phyloP scores from a whole-genome alignment of 352 stramenopile genomes.

The Pythium graminicola region DNA sequence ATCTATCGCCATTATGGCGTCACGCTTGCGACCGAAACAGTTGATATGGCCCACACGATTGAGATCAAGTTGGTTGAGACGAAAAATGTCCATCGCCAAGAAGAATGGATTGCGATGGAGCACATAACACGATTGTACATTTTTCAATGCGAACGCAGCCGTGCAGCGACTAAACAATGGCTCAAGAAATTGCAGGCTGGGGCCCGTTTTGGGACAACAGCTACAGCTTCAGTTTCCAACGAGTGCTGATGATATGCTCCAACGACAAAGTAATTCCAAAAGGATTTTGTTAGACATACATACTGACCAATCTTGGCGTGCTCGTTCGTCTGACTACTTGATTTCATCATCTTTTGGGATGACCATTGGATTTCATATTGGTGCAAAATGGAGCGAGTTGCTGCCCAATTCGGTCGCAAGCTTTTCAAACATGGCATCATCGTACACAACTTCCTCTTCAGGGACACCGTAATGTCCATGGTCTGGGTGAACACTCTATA shows the following conservation, averaged over 20 bases:
- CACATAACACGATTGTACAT: slow-evolving; percentile 42
- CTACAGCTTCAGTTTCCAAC: not conserved
- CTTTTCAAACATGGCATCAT: slow-evolving; percentile 40
- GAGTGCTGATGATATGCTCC: no score
- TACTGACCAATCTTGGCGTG: slow-evolving; percentile 6
- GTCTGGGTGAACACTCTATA: slow-evolving; percentile 26
- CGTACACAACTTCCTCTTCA: slow-evolving; percentile 33
- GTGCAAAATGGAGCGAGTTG: slow-evolving; percentile 37
- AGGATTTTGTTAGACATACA: slow-evolving; percentile 18
- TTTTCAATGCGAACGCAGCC: slow-evolving; percentile 45
- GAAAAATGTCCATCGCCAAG: slow-evolving; percentile 23
- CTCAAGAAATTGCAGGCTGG: slow-evolving; percentile 60
- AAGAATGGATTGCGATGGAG: slow-evolving; percentile 36
- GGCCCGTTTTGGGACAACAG: slow-evolving; percentile 25
- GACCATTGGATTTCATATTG: slow-evolving; percentile 25
- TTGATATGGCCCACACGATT: slow-evolving; percentile 48
- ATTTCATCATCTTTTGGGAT: not conserved
- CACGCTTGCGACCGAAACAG: slow-evolving; percentile 48
- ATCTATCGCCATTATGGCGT: slow-evolving; percentile 75
- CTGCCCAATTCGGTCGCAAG: slow-evolving; percentile 34
- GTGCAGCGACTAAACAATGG: slow-evolving; percentile 36
- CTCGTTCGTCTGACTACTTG: not conserved
- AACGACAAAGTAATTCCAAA: not conserved
- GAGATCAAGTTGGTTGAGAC: slow-evolving; percentile 39
- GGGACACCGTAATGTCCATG: slow-evolving; percentile 17